These are phyloP conservation scores for Lumnitzera racemosa DNA, from an alignment of 345 rosid genomes.

Conservation along the genomic window DNA sequence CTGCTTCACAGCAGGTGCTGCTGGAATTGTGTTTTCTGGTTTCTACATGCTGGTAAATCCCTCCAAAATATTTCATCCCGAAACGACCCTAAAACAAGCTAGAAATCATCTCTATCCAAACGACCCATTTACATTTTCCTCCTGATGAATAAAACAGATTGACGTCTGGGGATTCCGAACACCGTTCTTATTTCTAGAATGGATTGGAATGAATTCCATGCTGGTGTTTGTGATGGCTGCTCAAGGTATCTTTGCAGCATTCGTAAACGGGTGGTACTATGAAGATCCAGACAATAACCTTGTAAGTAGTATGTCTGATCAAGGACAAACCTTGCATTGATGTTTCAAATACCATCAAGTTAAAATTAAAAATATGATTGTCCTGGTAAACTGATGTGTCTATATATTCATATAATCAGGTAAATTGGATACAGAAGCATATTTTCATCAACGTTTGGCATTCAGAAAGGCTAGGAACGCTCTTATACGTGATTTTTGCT, in stretches of 20 bases:
- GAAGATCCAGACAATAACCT: constrained; percentile 35
- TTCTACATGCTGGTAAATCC: constrained; percentile 42
- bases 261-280: constrained; percentile 59
- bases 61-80: too few relatives aligned
- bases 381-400: not conserved
- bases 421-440: constrained; percentile 50
- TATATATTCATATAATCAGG: constrained; percentile 18
- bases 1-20: constrained; percentile 58
- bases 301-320: constrained; percentile 23
- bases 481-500: constrained; percentile 46
- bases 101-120: not conserved
- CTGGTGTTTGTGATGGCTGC: constrained; percentile 60
- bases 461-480: constrained; percentile 41
- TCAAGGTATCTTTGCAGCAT: constrained; percentile 49
- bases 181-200: constrained; percentile 53
- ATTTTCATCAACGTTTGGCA: constrained; percentile 47
- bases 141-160: constrained; percentile 24
- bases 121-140: not conserved
- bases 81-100: not conserved
- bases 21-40: constrained; percentile 52
- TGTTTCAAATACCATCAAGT: not conserved
- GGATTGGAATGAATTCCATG: constrained; percentile 80
- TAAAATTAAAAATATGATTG: not conserved
- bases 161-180: constrained; percentile 46
- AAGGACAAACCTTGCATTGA: not conserved